These are phyloP conservation scores for Chrysochromulina parva DNA, from an alignment of 78 protist genomes.

Conservation along the genomic window DNA sequence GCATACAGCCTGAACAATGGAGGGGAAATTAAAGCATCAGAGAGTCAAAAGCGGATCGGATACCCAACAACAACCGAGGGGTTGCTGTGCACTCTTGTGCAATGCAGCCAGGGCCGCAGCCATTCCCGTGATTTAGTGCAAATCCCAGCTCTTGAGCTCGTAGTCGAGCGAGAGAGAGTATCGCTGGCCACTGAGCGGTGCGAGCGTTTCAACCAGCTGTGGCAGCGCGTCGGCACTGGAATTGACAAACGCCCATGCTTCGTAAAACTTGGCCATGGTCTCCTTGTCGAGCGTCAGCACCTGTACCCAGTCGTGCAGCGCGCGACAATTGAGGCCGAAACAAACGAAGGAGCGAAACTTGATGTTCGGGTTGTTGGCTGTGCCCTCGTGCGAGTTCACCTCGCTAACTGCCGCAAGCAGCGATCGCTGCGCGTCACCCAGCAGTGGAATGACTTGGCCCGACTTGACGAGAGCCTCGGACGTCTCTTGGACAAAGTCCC, in stretches of 20 bases:
- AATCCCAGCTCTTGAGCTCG: background rate
- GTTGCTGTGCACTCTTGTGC: too few relatives aligned
- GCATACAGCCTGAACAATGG: too few relatives aligned
- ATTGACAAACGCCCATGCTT: background rate
- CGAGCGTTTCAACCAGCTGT: background rate
- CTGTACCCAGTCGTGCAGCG: background rate
- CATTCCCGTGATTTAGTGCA: background rate
- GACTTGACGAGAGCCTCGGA: background rate
- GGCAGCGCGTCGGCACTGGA: background rate
- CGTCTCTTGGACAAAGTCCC: background rate
- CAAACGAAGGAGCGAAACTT: constrained; percentile 8
- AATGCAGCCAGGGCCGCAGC: too few relatives aligned
- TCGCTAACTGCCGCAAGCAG: background rate
- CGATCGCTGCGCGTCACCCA: background rate
- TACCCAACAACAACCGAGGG: too few relatives aligned
- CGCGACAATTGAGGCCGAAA: background rate
- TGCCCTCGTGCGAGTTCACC: background rate
- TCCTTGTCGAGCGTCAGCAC: background rate
- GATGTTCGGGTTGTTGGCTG: background rate
- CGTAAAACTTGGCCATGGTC: constrained; percentile 1
- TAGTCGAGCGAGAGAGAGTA: background rate
- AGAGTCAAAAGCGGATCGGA: too few relatives aligned
- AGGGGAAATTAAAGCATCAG: too few relatives aligned
- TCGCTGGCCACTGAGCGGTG: background rate
- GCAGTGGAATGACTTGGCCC: too few relatives aligned